These are phyloP conservation scores for Fistulifera pelliculosa DNA, from an alignment of 108 stramenopile genomes.

Conservation along the genomic window DNA sequence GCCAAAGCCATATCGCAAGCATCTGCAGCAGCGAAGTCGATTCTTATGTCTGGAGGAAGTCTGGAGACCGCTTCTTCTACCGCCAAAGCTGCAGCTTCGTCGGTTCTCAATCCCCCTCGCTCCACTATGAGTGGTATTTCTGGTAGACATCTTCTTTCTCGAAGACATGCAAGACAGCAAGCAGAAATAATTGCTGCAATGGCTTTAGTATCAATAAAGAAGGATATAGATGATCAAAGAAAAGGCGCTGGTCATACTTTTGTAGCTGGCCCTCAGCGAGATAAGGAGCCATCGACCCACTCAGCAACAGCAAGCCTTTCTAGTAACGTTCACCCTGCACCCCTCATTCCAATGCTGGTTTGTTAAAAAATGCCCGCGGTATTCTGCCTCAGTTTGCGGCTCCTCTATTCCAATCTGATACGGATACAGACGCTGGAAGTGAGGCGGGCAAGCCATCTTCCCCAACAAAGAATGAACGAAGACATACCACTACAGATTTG, in stretches of 20 bases:
- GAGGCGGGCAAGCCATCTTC: too few species aligned
- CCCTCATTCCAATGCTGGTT: neutral
- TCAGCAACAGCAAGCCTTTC: neutral
- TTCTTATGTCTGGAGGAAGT: conserved; percentile 33
- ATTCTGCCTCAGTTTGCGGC: neutral
- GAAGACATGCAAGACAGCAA: conserved; percentile 32
- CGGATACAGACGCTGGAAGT: too few species aligned
- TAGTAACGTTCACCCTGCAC: neutral
- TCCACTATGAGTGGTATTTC: conserved; percentile 9
- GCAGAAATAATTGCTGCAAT: conserved; percentile 48
- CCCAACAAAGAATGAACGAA: too few species aligned
- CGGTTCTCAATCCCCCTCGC: conserved; percentile 18
- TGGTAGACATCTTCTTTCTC: conserved; percentile 3
- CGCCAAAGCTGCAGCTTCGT: conserved; percentile 48
- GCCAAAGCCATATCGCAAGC: conserved; percentile 35
- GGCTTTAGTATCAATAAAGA: conserved; percentile 25
- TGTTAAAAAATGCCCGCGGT: neutral
- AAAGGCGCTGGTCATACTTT: neutral
- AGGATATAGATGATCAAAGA: neutral
- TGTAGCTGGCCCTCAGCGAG: too few species aligned
- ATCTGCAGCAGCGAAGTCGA: conserved; percentile 37
- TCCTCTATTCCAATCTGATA: too few species aligned
- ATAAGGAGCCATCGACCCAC: neutral
- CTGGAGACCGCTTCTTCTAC: conserved; percentile 39
- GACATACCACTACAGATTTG: too few species aligned